phyloP scores from a whole-genome alignment of 73 alveolate genomes.

The Breviolum minutum region DNA sequence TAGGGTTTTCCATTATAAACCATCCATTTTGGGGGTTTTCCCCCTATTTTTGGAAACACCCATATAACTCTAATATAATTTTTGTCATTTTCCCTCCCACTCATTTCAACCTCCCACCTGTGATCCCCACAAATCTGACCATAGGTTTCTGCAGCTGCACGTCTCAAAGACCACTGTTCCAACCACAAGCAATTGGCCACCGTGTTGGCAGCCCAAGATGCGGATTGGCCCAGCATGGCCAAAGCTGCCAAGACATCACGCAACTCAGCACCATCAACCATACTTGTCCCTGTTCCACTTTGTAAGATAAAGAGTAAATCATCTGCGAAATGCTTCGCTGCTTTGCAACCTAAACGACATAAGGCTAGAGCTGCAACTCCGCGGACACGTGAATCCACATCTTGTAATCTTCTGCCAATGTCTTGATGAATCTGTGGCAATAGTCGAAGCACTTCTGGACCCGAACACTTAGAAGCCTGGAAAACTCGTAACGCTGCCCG shows the following conservation, averaged over 20 bases:
- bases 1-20: no score
- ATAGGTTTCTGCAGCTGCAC: conserved; percentile 63
- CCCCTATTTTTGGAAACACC: no score
- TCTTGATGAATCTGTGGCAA: not conserved
- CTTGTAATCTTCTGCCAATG: conserved; percentile 20
- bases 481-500: conserved; percentile 70
- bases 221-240: not conserved
- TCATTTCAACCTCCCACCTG: not conserved
- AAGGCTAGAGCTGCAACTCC: conserved; percentile 82
- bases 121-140: conserved; percentile 55
- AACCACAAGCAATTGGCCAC: not conserved
- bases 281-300: no score
- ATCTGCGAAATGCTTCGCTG: not conserved
- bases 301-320: not conserved
- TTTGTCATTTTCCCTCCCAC: not conserved
- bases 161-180: conserved; percentile 36
- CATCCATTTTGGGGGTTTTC: no score
- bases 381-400: not conserved
- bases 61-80: no score
- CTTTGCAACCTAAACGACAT: conserved; percentile 25
- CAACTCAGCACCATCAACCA: conserved; percentile 13
- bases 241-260: conserved; percentile 59
- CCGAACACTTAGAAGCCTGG: not conserved
- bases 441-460: not conserved
- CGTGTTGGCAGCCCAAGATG: conserved; percentile 55